phyloP scores from a whole-genome alignment of 1,139 yeast genomes.

The Kurtzmaniella quercitrusa region DNA sequence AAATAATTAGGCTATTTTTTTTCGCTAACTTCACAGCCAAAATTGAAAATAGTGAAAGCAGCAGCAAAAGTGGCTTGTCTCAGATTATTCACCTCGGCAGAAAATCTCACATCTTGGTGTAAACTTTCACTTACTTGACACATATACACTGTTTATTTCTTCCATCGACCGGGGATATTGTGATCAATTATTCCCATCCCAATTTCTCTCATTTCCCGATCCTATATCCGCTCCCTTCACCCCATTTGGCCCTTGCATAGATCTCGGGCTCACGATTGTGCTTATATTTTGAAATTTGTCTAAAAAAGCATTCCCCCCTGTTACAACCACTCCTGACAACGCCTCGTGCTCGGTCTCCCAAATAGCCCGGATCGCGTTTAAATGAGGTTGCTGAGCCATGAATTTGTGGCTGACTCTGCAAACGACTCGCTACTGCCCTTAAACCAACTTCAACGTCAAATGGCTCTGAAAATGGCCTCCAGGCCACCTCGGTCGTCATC shows the following conservation, averaged over 20 bases:
- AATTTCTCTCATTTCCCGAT: not conserved
- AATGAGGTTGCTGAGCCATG: conserved; percentile 4
- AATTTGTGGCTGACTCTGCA: conserved; percentile 7
- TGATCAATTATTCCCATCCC: no score
- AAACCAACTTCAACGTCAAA: conserved; percentile 17
- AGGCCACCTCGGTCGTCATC: conserved; percentile 3
- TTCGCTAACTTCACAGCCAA: no score
- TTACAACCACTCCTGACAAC: conserved; percentile 1
- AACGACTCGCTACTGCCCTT: conserved; percentile 16
- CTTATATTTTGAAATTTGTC: not conserved
- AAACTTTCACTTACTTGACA: no score
- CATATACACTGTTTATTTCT: no score
- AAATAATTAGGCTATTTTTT: no score
- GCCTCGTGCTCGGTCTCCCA: not conserved
- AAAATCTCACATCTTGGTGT: no score
- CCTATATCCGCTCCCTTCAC: no score
- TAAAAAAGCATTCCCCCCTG: conserved; percentile 1
- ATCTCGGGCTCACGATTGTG: not conserved
- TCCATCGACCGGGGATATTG: no score
- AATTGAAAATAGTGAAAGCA: no score
- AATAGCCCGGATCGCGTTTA: not conserved
- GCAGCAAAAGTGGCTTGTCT: no score
- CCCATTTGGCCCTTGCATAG: not conserved
- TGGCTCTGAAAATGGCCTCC: conserved; percentile 11
- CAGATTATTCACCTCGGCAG: no score